Conservation (phyloP, 495 filamentous ascomycete genomes). For the Xanthoparmelia taractica region DNA sequence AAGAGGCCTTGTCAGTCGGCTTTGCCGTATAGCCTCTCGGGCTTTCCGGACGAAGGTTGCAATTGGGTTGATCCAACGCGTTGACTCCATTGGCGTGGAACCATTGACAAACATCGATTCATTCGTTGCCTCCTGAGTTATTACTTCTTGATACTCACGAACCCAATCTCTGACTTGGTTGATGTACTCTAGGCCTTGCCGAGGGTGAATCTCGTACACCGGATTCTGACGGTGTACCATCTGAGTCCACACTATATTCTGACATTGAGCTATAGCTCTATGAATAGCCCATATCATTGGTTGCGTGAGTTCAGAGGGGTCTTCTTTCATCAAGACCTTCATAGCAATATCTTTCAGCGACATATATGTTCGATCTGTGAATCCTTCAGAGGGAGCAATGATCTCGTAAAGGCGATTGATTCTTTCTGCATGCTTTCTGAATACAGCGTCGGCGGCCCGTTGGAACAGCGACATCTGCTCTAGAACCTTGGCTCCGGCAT, state of each 20-base stretch:
- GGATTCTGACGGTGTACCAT: constrained; percentile 34
- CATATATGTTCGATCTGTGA: constrained; percentile 43
- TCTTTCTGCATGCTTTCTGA: constrained; percentile 34
- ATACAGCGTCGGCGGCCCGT: constrained; percentile 42
- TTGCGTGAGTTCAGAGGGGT: constrained; percentile 38
- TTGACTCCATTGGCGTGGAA: background rate
- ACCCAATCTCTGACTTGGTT: constrained; percentile 48
- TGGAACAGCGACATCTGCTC: constrained; percentile 47
- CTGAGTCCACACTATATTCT: constrained; percentile 38
- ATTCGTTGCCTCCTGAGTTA: constrained; percentile 27
- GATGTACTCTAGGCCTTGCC: constrained; percentile 37
- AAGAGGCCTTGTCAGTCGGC: constrained; percentile 54
- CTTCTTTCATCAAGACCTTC: constrained; percentile 38
- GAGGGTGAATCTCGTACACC: constrained; percentile 42
- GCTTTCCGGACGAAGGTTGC: constrained; percentile 58
- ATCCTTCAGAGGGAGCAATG: constrained; percentile 25
- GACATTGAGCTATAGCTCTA: constrained; percentile 48
- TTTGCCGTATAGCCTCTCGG: constrained; percentile 55
- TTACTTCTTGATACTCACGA: constrained; percentile 48
- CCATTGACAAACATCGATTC: constrained; percentile 22
- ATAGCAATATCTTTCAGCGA: constrained; percentile 58
- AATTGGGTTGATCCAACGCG: constrained; percentile 35
- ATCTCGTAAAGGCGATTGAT: constrained; percentile 35
- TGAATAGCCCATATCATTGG: constrained; percentile 62
- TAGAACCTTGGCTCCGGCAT: constrained; percentile 42